Percentiles rank a stretch among this genome's conserved stretches.
Evolutionary conservation across 164 flowering plant genomes (phyloP).

Genomic region (Buxus sempervirens): DNA sequence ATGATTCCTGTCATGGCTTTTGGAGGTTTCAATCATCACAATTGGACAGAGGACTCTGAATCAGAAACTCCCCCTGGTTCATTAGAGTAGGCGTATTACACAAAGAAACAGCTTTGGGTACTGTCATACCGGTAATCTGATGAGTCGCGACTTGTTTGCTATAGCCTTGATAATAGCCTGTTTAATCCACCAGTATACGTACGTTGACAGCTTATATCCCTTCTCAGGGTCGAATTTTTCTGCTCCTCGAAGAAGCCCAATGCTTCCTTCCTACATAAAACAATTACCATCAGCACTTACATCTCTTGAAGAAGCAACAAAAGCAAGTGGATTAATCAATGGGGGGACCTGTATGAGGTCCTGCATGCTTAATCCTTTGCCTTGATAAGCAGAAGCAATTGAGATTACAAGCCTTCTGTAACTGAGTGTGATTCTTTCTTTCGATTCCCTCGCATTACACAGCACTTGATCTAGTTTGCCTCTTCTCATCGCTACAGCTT

Average conservation of each 20-base stretch:
- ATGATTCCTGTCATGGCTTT: no score
- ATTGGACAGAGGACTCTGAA: no score
- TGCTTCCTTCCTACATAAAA: slow-evolving; percentile 51
- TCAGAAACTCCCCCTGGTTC: no score
- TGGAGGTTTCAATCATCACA: no score
- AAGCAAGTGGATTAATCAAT: neutral
- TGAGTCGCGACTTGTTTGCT: slow-evolving; percentile 41
- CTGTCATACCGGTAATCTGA: slow-evolving; percentile 57
- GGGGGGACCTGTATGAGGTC: slow-evolving; percentile 58
- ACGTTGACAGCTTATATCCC: slow-evolving; percentile 68
- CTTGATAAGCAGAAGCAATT: slow-evolving; percentile 49
- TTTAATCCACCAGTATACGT: slow-evolving; percentile 75
- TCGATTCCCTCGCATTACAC: slow-evolving; percentile 38
- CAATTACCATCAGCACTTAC: neutral
- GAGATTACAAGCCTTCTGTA: slow-evolving; percentile 51
- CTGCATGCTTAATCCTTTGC: slow-evolving; percentile 52
- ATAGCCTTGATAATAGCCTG: slow-evolving; percentile 58
- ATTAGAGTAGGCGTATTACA: no score
- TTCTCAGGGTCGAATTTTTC: slow-evolving; percentile 47
- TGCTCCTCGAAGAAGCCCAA: slow-evolving; percentile 62
- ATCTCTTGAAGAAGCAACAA: neutral
- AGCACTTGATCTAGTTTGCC: slow-evolving; percentile 32
- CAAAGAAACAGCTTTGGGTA: neutral
- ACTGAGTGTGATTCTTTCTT: slow-evolving; percentile 35
- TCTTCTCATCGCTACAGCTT: slow-evolving; percentile 32